Percentiles rank a stretch among this genome's conserved stretches.
Evolutionary conservation across 352 stramenopile species (phyloP).

Genomic region (Peronosclerospora sorghi): DNA sequence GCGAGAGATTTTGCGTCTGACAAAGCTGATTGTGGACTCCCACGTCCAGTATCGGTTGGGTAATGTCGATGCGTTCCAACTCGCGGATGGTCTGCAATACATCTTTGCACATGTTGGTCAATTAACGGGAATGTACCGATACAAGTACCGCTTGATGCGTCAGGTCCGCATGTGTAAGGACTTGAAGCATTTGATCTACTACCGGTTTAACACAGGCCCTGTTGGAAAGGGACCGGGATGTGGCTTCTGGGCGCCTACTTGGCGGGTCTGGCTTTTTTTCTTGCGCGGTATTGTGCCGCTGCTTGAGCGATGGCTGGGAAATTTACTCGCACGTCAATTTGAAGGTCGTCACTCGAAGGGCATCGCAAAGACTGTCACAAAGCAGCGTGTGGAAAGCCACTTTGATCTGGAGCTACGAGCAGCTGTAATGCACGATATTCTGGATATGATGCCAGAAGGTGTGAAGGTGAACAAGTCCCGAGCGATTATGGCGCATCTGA

Average conservation of each 20-base stretch:
- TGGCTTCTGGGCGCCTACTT: constrained; percentile 98
- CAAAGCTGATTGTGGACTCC: constrained; percentile 98
- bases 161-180: constrained; percentile 99
- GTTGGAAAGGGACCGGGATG: constrained; percentile 98
- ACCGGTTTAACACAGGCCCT: constrained; percentile 99
- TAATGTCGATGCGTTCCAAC: constrained; percentile 99
- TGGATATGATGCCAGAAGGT: constrained; percentile 99
- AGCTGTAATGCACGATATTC: constrained; percentile 99
- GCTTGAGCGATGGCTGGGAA: constrained; percentile 98
- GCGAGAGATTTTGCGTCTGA: constrained; percentile 97
- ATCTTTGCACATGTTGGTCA: constrained; percentile 99
- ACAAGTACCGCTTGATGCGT: constrained; percentile 98
- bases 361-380: constrained; percentile 98
- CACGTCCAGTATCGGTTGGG: constrained; percentile 99
- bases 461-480: constrained; percentile 99
- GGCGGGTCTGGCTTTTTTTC: constrained; percentile 99
- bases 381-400: constrained; percentile 98
- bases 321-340: constrained; percentile 98
- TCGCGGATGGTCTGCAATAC: constrained; percentile 99
- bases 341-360: constrained; percentile 98
- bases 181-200: constrained; percentile 99
- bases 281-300: constrained; percentile 97
- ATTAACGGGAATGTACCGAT: constrained; percentile 99
- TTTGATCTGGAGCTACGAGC: constrained; percentile 99
- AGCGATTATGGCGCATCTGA: constrained; percentile 97